Base-by-base conservation (phyloP, 2,329 filamentous ascomycete genomes). In the Coleophoma cylindrospora region DNA sequence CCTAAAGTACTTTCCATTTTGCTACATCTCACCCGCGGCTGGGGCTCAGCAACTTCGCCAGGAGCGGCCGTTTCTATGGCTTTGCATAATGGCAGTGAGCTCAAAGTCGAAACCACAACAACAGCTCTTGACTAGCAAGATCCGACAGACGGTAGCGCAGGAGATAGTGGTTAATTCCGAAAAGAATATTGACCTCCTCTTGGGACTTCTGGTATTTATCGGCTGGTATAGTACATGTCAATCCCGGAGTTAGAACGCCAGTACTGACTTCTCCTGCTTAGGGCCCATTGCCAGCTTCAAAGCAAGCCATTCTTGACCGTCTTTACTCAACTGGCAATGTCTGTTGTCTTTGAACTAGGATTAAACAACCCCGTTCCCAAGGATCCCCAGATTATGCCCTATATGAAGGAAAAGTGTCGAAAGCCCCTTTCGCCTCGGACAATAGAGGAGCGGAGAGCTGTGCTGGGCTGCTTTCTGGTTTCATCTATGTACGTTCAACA, bases 11-110 rank as follows among this genome's bases (percentile, higher is more conserved):
- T 36, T 52, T 41, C 50, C 50, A 27, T 52, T 48, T 15, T 45
- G 46, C 7, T 21, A 36, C 13, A 49, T 52, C 40, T 21, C 46
- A 27, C 45, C 50, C 40, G 14, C 46, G 21, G 22, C 43, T 15
- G 45, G 46, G 36, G 33, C 50, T n/a, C 36, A 49, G 13, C 36
- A 52, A 27, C 50, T 52, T 40, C 50, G 40, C 12, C 40, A 49
- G 34, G 50, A 52, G 2, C 50, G 50, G n/a, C 50, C 50, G 9
- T 32, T 49, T 43, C 47, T 52, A 7, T 52, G 50, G 50, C 12
- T 45, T 14, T 49, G 22, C 19, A 52, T 52, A 17, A 52, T 52
- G 47, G 34, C 27, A 14, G 40, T 52, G 17, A 47, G 40, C 8
- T 49, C 50, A 21, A 48, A 14, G 14, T 45, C 40, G 2, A 15